Evolutionary conservation across 2,329 filamentous ascomycete genomes (phyloP), one percentile per base, ranked within the genome.

Genomic region (Phoma herbarum): DNA sequence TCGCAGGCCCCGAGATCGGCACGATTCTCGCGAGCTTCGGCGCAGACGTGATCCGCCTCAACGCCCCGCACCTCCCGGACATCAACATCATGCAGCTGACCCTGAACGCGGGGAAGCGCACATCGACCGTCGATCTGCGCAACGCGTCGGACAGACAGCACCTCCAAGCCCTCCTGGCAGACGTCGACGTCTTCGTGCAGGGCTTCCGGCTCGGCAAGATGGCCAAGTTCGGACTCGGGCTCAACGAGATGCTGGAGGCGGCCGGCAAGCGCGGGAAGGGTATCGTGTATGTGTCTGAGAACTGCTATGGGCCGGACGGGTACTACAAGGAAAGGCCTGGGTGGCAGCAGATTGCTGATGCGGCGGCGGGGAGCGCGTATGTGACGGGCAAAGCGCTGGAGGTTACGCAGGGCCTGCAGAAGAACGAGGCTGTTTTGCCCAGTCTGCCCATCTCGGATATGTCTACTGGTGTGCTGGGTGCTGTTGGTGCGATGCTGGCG

Each of bases 131-230:
- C 8, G 80, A 86, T 61, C 75, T 85, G 16, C 60, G 65, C 33
- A 80, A 80, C 22, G 23, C 52, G 7, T 49, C 52, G 5, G 64
- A 64, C 18, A 71, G 70, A 28, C 63, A 66, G 2, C 67, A 78
- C 9, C 4, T 83, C 0, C 67, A 68, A 5, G 63, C 69, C 2
- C 75, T 85, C 0, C 63, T 85, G 18, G 64, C 64, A 6, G 79
- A 82, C 3, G 82, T 78, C 3, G 84, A 86, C 61, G 78, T 85
- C 46, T 79, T 85, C 52, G 65, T 85, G 29, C 79, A 84, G 51
- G 84, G 83, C 12, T 86, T 82, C 74, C 77, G 84, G 9, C 77
- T 78, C 9, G 78, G 77, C 7, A 75, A 77, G 10, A 73, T 86
- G 46, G 73, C 75, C 33, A 73, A 75, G 25, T 75, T 73, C n/a